Evolutionary conservation across 2,329 filamentous ascomycete species (phyloP).

Genomic region (Epichloe sp.): DNA sequence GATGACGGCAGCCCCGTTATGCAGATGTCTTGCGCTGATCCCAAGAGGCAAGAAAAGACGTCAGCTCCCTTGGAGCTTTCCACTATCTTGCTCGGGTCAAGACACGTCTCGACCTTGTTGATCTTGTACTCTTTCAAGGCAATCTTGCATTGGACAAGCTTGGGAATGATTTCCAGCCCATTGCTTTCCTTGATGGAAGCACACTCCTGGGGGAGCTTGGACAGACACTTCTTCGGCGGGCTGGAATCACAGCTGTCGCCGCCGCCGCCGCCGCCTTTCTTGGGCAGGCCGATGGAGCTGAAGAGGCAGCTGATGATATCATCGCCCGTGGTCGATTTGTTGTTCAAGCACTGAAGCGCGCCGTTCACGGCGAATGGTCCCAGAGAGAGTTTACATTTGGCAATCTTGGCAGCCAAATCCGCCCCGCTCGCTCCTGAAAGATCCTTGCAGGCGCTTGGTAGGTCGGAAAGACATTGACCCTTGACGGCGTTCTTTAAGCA

Average conservation of each 20-base stretch:
- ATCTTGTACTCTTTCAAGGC: constrained; percentile 2
- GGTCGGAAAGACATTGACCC: background rate
- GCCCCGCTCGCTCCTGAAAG: background rate
- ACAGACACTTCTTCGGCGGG: background rate
- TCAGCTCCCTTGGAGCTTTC: background rate
- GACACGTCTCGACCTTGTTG: background rate
- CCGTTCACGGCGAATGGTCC: constrained; percentile 2
- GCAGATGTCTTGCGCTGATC: background rate
- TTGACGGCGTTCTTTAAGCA: background rate
- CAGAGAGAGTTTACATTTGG: background rate
- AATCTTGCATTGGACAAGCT: constrained; percentile 1
- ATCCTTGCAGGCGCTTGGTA: background rate
- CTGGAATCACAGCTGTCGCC: background rate
- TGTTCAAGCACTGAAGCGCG: background rate
- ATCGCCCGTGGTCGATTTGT: background rate
- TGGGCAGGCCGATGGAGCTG: background rate
- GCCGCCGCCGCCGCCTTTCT: background rate
- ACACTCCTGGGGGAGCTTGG: constrained; percentile 4
- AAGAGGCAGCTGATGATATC: constrained; percentile 2
- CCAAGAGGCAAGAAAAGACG: constrained; percentile 5
- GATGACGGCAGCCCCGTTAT: constrained; percentile 4
- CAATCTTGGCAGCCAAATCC: background rate
- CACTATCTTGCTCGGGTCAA: background rate
- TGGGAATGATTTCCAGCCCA: background rate
- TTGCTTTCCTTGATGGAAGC: background rate